Evolutionary conservation across 768 basidiomycete species (phyloP).

Genomic region (Termitomyces sp.): DNA sequence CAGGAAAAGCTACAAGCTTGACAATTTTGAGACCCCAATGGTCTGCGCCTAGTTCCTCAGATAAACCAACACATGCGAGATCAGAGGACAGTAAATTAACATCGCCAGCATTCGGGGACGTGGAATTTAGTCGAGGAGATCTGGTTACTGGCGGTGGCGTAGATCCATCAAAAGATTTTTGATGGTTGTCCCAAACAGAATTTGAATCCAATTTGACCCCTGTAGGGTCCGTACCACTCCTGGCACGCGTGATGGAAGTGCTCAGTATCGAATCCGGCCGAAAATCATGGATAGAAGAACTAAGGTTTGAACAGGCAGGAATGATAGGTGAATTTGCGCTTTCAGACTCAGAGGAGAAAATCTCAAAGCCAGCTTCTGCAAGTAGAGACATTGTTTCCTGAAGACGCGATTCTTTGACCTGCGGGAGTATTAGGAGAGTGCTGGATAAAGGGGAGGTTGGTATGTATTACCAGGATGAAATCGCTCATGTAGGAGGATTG

Average conservation of each 20-base stretch:
- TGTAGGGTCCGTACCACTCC: constrained; percentile 29
- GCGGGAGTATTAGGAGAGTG: constrained; percentile 6
- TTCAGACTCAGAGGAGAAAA: constrained; percentile 46
- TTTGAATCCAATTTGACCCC: constrained; percentile 4
- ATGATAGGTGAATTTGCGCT: constrained; percentile 23
- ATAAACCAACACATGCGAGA: constrained; percentile 70
- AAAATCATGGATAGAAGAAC: constrained; percentile 12
- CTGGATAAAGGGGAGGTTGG: constrained; percentile 4
- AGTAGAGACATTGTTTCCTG: constrained; percentile 58
- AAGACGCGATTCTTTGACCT: constrained; percentile 66
- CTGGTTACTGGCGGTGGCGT: neutral
- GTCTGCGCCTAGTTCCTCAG: constrained; percentile 57
- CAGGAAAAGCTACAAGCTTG: constrained; percentile 72
- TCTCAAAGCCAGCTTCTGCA: constrained; percentile 57
- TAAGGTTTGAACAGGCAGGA: constrained; percentile 8
- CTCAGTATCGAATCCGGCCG: constrained; percentile 15
- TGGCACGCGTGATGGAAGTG: constrained; percentile 34
- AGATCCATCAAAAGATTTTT: neutral
- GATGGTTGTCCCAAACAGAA: constrained; percentile 7
- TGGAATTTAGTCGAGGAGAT: constrained; percentile 31
- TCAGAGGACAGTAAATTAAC: constrained; percentile 64
- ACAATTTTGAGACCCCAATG: constrained; percentile 75
- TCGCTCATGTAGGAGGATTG: constrained; percentile 81
- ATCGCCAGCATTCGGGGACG: constrained; percentile 50
- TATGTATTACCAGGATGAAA: constrained; percentile 62